A percentile compares a stretch with the other conserved stretches of the same genome.
Evolutionary conservation across 2,329 filamentous ascomycete species (phyloP).

Genomic region (Gnomoniopsis sp.): DNA sequence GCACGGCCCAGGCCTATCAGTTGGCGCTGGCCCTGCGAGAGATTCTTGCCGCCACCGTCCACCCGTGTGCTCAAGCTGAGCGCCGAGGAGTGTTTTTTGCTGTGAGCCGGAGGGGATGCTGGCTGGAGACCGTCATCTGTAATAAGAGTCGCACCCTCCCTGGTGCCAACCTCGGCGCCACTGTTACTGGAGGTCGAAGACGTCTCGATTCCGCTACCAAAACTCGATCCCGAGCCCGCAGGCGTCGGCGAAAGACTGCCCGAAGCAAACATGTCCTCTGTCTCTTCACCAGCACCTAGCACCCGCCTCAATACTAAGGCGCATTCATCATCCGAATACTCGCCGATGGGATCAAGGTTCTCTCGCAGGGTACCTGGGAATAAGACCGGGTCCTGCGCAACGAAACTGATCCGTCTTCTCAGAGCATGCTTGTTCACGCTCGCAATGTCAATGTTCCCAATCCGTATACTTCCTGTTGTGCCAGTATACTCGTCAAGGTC

Average conservation of each 20-base stretch:
- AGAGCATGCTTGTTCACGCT: slow-evolving; percentile 52
- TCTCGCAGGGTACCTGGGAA: slow-evolving; percentile 57
- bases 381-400: slow-evolving; percentile 61
- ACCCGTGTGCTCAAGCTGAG: slow-evolving; percentile 49
- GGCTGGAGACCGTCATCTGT: neutral
- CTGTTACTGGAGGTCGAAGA: slow-evolving; percentile 7
- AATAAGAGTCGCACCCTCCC: neutral
- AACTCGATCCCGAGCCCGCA: slow-evolving; percentile 7
- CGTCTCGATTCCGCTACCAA: neutral
- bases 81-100: neutral
- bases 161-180: neutral
- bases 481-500: slow-evolving; percentile 27
- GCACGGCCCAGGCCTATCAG: slow-evolving; percentile 59
- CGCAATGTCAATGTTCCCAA: slow-evolving; percentile 52
- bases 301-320: slow-evolving; percentile 55
- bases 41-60: slow-evolving; percentile 58
- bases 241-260: slow-evolving; percentile 5
- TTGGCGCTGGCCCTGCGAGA: slow-evolving; percentile 61
- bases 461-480: slow-evolving; percentile 43
- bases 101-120: neutral
- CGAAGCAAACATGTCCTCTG: neutral
- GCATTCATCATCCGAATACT: slow-evolving; percentile 52
- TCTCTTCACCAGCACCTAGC: slow-evolving; percentile 38
- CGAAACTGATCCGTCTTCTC: slow-evolving; percentile 57
- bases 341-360: slow-evolving; percentile 66